Evolutionary conservation across 2,329 filamentous ascomycete species (phyloP), one percentile per base, ranked within the genome.

Genomic region (Pseudogymnoascus sp.): DNA sequence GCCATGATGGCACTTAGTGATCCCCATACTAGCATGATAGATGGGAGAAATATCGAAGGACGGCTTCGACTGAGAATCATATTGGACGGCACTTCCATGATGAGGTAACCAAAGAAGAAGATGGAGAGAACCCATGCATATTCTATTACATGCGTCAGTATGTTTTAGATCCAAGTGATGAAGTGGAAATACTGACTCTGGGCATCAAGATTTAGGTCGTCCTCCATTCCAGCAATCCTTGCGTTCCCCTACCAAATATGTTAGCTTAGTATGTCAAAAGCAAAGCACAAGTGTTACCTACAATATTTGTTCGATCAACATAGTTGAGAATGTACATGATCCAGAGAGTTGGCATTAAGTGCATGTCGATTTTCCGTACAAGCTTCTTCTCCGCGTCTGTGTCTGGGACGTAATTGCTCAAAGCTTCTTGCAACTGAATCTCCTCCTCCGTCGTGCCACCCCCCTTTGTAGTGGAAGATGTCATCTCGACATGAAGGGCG

Each of bases 271-370:
- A 6, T 21, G 19, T 23, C 5, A n/a, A 39, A 16, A 34, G 37
- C 16, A 23, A 21, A 43, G 19, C n/a, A 37, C 21, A 16, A 36
- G 28, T 4, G 21, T 37, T 19, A 62, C n/a, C 45, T 60, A 69
- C 68, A 31, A 85, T 75, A 66, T 85, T 85, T 65, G 73, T 76
- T 23, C 68, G 76, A 68, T 84, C 82, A 16, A 84, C 75, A 68
- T 82, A 84, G 71, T 83, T 83, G 64, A 85, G 75, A 3, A 84
- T 75, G 67, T 83, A 85, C 75, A 85, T 81, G 57, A 83, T 64
- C 51, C 81, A 76, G 1, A 85, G 74, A 62, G 80, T 77, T 3
- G 83, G 83, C 57, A 85, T 77, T 3, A 85, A 72, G 39, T 77
- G 78, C 1, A 77, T 25, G 67, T 85, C 83, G n/a, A 85, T 77